Evolutionary conservation across 2,329 filamentous ascomycete species (phyloP).

Genomic region (Pseudogymnoascus sp.): DNA sequence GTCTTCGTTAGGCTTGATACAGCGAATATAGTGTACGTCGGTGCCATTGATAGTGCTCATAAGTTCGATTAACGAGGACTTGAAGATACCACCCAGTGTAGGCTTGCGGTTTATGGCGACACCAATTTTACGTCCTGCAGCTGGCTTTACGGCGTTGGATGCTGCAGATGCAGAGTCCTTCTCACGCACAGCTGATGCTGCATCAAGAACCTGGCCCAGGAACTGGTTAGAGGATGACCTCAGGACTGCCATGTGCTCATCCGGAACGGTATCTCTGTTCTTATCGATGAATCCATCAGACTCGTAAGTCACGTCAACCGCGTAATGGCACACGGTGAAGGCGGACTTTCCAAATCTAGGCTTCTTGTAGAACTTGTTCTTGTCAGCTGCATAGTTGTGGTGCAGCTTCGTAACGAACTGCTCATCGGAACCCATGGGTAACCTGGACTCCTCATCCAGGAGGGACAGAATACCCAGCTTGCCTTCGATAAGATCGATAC

Average conservation of each 20-base stretch:
- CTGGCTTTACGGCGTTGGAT: conserved; percentile 67
- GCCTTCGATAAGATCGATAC: conserved; percentile 95
- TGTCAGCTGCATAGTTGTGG: conserved; percentile 81
- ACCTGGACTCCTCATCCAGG: conserved; percentile 87
- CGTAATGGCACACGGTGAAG: conserved; percentile 98
- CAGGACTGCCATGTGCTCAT: conserved; percentile 94
- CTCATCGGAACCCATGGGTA: conserved; percentile 96
- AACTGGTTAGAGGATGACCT: conserved; percentile 77
- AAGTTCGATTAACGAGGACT: conserved; percentile 92
- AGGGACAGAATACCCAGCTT: conserved; percentile 89
- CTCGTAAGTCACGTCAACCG: conserved; percentile 95
- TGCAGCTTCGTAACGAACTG: conserved; percentile 95
- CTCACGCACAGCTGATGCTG: conserved; percentile 78
- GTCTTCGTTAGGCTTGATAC: conserved; percentile 96
- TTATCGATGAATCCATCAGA: conserved; percentile 99
- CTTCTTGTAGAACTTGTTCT: conserved; percentile 98
- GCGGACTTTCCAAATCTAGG: conserved; percentile 93
- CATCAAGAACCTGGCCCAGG: conserved; percentile 73
- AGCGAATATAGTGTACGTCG: conserved; percentile 97
- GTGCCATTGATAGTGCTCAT: conserved; percentile 98
- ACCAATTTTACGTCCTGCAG: conserved; percentile 75
- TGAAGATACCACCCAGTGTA: conserved; percentile 96
- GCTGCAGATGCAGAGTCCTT: conserved; percentile 65
- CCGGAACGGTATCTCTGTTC: conserved; percentile 95
- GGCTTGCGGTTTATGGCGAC: conserved; percentile 93